Evolutionary conservation across 2,329 filamentous ascomycete genomes (phyloP).

Genomic region (Penicillium polonicum): DNA sequence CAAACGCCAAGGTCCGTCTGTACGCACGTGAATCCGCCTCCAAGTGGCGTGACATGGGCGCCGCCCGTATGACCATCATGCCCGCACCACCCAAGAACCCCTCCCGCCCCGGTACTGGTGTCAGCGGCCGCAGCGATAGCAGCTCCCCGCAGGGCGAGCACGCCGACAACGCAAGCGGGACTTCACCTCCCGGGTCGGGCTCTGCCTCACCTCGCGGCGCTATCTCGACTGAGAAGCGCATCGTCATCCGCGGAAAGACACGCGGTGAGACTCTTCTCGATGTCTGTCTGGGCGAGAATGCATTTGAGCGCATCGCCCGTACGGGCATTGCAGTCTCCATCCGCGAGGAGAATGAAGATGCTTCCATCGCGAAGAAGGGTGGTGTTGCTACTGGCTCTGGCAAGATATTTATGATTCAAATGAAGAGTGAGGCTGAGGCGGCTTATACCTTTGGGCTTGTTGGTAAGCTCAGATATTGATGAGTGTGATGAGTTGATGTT

Average conservation of each 20-base stretch:
- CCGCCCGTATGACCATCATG: conserved; percentile 78
- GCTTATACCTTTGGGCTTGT: conserved; percentile 57
- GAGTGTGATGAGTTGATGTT: background rate
- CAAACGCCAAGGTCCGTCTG: conserved; percentile 78
- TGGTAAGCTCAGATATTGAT: conserved; percentile 51
- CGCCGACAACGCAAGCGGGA: conserved; percentile 14
- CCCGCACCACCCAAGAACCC: conserved; percentile 48
- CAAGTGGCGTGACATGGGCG: conserved; percentile 90
- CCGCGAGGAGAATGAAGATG: conserved; percentile 72
- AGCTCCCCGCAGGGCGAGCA: conserved; percentile 22
- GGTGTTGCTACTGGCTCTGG: conserved; percentile 60
- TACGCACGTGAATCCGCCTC: conserved; percentile 72
- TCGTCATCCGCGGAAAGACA: conserved; percentile 72
- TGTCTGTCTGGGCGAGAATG: conserved; percentile 77
- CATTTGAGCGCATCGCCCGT: conserved; percentile 78
- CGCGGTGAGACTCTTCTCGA: conserved; percentile 70
- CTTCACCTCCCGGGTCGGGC: conserved; percentile 30
- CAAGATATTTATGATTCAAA: conserved; percentile 65
- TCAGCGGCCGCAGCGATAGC: conserved; percentile 52
- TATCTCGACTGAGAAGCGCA: conserved; percentile 75
- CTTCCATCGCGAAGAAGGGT: conserved; percentile 55
- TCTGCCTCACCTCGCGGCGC: conserved; percentile 46
- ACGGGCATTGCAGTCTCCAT: conserved; percentile 87
- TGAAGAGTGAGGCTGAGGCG: conserved; percentile 54
- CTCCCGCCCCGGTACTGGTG: conserved; percentile 39